Evolutionary conservation across 1,284 basidiomycete genomes (phyloP).

Genomic region (Tilletia setariae): DNA sequence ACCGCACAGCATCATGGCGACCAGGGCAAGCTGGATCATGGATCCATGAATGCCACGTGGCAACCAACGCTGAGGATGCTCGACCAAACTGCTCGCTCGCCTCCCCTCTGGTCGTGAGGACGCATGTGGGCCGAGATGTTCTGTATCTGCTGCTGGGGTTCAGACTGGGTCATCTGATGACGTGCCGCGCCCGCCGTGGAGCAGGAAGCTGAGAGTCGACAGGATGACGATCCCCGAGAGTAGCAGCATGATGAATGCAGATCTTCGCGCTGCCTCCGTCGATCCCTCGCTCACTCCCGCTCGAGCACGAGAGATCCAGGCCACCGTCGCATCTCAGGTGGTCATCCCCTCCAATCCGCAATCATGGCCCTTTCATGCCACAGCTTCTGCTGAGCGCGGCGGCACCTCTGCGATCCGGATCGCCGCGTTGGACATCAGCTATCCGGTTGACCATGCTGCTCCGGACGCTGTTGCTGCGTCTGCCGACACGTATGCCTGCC

Average conservation of each 20-base stretch:
- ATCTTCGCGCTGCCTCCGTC: neutral
- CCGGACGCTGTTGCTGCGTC: neutral
- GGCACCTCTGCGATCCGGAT: neutral
- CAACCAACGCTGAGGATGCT: too few species aligned
- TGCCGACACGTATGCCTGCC: neutral
- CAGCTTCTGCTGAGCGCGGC: neutral
- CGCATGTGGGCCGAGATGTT: too few species aligned
- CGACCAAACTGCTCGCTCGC: too few species aligned
- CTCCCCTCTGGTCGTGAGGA: too few species aligned
- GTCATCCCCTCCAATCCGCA: neutral
- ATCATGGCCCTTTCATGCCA: conserved; percentile 8
- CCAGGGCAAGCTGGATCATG: too few species aligned
- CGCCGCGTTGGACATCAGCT: conserved; percentile 9
- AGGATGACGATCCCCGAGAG: neutral
- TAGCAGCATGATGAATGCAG: neutral
- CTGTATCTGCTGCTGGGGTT: too few species aligned
- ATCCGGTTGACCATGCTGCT: neutral
- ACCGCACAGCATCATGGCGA: too few species aligned
- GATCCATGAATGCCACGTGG: too few species aligned
- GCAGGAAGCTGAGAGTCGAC: too few species aligned
- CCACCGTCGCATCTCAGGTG: neutral
- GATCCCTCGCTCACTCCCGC: neutral
- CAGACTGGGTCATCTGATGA: too few species aligned
- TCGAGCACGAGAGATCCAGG: neutral
- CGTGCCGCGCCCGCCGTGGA: too few species aligned